phyloP scores from a whole-genome alignment of 169 alveolate genomes.

The Plasmodium berghei region DNA sequence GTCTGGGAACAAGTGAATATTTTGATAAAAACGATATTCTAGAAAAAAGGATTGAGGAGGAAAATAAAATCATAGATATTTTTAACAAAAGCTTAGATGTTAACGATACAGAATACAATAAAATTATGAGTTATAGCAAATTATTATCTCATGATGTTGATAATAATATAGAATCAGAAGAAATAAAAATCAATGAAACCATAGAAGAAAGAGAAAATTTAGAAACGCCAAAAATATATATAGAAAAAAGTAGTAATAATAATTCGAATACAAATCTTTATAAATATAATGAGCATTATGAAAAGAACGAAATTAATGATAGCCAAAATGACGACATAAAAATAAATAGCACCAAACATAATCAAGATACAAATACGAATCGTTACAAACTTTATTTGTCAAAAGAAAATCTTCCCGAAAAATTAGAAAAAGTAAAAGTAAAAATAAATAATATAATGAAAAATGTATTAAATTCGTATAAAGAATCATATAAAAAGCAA shows the following conservation, averaged over 20 bases:
- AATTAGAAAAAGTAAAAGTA: slow-evolving; percentile 43
- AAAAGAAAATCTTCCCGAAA: slow-evolving; percentile 33
- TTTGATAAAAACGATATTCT: background rate
- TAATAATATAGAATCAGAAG: background rate
- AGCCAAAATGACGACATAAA: too few species aligned
- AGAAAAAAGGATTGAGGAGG: slow-evolving; percentile 15
- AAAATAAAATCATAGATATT: slow-evolving; percentile 6
- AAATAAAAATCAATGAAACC: slow-evolving; percentile 11
- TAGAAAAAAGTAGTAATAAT: background rate
- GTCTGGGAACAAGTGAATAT: background rate
- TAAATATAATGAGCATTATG: background rate
- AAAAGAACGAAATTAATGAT: too few species aligned
- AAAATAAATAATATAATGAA: slow-evolving; percentile 39
- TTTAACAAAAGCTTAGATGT: background rate
- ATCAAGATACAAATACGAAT: too few species aligned
- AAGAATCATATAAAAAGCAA: slow-evolving; percentile 56
- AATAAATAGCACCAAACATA: too few species aligned
- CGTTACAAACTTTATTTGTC: slow-evolving; percentile 12
- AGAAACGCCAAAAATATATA: background rate
- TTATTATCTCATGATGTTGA: background rate
- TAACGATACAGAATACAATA: background rate
- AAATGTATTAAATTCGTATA: slow-evolving; percentile 18
- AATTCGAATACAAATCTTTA: background rate
- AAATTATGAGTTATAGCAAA: background rate
- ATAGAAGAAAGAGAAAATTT: background rate